These are phyloP conservation scores for Rhododendron griersonianum DNA, from an alignment of 148 eudicot species.

Conservation along the genomic window DNA sequence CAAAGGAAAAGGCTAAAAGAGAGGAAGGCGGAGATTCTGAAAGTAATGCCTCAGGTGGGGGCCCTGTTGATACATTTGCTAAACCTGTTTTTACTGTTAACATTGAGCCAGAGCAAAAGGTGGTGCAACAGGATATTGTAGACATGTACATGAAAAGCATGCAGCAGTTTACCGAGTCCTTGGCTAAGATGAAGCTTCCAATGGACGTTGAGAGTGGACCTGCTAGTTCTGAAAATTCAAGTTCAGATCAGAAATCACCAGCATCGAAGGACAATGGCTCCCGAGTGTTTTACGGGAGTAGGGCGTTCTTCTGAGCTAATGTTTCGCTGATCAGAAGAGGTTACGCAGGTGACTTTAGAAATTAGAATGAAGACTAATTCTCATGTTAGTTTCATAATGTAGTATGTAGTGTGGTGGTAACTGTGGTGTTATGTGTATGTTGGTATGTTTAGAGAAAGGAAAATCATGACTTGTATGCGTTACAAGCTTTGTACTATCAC, in stretches of 20 bases:
- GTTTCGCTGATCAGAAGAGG: conserved; percentile 12
- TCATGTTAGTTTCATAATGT: conserved; percentile 25
- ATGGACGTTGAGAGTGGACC: conserved; percentile 60
- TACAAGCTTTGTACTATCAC: conserved; percentile 21
- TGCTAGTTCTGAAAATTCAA: conserved; percentile 62
- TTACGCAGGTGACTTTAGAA: conserved; percentile 52
- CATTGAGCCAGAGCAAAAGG: conserved; percentile 63
- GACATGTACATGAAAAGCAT: conserved; percentile 99
- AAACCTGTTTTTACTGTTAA: conserved; percentile 56
- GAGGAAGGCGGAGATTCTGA: conserved; percentile 39
- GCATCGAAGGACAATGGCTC: conserved; percentile 63
- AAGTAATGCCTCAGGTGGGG: conserved; percentile 30
- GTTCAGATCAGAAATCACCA: conserved; percentile 54
- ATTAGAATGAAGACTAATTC: conserved; percentile 48
- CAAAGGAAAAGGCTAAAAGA: conserved; percentile 29
- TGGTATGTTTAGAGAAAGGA: conserved; percentile 18
- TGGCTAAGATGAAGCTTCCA: conserved; percentile 96
- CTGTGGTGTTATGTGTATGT: conserved; percentile 23
- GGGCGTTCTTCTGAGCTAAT: conserved; percentile 85
- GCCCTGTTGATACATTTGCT: conserved; percentile 17
- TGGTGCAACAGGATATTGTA: conserved; percentile 94
- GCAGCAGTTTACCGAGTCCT: conserved; percentile 90
- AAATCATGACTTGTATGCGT: conserved; percentile 23
- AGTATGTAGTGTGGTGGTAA: conserved; percentile 23
- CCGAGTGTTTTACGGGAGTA: conserved; percentile 88